Percentiles rank a stretch among this genome's conserved stretches.
These are phyloP conservation scores for Mallotus nudiflorus DNA, from an alignment of 345 rosid genomes.

Conservation along the genomic window DNA sequence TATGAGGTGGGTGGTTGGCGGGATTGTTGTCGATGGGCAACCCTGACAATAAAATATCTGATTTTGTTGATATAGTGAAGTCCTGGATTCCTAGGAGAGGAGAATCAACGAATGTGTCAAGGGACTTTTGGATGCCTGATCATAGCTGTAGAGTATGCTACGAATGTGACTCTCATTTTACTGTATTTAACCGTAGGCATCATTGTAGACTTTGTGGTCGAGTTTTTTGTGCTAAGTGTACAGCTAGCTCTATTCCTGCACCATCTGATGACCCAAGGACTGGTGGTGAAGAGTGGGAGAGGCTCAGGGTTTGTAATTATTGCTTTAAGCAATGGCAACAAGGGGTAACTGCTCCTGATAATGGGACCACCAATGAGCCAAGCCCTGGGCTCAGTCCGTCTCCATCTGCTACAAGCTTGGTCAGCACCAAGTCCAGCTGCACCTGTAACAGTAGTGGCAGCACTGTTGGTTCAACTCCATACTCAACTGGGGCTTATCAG, in stretches of 20 bases:
- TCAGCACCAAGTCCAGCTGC: constrained; percentile 56
- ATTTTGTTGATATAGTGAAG: constrained; percentile 48
- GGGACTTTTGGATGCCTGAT: constrained; percentile 99
- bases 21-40: constrained; percentile 62
- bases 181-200: constrained; percentile 68
- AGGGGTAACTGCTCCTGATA: constrained; percentile 46
- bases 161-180: constrained; percentile 78
- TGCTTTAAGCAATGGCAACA: constrained; percentile 82
- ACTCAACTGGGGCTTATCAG: constrained; percentile 62
- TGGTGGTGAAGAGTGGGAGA: constrained; percentile 60
- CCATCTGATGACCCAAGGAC: constrained; percentile 42
- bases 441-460: constrained; percentile 49
- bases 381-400: constrained; percentile 49
- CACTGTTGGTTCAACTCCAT: constrained; percentile 60
- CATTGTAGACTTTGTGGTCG: constrained; percentile 90
- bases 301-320: constrained; percentile 81
- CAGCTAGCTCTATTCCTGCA: constrained; percentile 65
- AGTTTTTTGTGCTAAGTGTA: constrained; percentile 87
- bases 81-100: constrained; percentile 73
- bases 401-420: constrained; percentile 62
- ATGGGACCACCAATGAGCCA: constrained; percentile 48
- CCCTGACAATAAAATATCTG: constrained; percentile 51
- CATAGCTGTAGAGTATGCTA: constrained; percentile 91
- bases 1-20: constrained; percentile 39
- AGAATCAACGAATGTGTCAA: constrained; percentile 65